phyloP scores from a whole-genome alignment of 805 yeast genomes.

The Yarrowia sp. region DNA sequence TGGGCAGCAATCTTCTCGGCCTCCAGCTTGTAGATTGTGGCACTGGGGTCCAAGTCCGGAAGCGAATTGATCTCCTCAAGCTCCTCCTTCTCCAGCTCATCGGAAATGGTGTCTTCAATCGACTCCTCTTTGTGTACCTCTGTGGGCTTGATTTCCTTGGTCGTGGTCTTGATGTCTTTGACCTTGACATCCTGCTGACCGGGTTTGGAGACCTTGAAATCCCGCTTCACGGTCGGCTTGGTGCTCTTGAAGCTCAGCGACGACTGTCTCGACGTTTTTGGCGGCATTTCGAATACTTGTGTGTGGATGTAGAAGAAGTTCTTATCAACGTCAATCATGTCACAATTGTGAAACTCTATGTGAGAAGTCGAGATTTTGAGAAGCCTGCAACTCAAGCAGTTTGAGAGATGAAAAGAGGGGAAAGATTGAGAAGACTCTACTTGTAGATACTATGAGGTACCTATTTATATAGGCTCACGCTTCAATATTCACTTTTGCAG shows the following conservation, averaged over 20 bases:
- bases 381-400: neutral
- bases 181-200: neutral
- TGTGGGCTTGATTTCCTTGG: neutral
- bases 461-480: too few species aligned
- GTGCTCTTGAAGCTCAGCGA: conserved; percentile 24
- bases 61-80: neutral
- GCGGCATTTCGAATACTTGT: neutral
- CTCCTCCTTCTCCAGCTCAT: conserved; percentile 11
- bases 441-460: too few species aligned
- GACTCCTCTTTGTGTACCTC: neutral
- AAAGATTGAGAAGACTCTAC: too few species aligned
- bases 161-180: neutral
- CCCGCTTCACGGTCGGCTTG: conserved; percentile 3
- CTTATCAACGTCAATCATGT: conserved; percentile 26
- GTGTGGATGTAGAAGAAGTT: neutral
- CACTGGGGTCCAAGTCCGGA: conserved; percentile 12
- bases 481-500: neutral
- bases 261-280: conserved; percentile 5
- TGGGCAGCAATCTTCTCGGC: neutral
- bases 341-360: neutral
- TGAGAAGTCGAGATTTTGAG: neutral
- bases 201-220: conserved; percentile 5
- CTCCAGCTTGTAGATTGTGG: neutral
- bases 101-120: conserved; percentile 11
- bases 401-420: too few species aligned